These are phyloP conservation scores for Pulveroboletus sp. DNA, from an alignment of 768 basidiomycete species.

Conservation along the genomic window DNA sequence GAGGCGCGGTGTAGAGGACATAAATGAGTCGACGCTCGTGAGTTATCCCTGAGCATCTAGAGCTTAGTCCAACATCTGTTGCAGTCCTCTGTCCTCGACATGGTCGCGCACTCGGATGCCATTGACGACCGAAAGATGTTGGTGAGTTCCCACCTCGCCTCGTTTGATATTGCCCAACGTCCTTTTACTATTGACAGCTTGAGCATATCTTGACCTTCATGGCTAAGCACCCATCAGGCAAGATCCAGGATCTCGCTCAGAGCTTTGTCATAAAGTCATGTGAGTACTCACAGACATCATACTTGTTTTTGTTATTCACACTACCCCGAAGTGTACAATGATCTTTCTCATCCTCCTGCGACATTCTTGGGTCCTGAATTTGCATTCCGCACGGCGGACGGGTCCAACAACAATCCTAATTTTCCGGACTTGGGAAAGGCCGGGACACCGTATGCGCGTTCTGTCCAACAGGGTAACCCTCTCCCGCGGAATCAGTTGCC, in stretches of 20 bases:
- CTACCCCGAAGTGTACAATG: constrained; percentile 60
- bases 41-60: background rate
- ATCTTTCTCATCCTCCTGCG: constrained; percentile 73
- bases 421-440: constrained; percentile 74
- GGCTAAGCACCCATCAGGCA: constrained; percentile 50
- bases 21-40: constrained; percentile 27
- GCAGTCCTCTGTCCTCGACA: constrained; percentile 60
- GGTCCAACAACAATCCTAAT: constrained; percentile 68
- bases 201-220: constrained; percentile 66
- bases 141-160: constrained; percentile 37
- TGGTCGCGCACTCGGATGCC: constrained; percentile 51
- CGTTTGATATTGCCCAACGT: background rate
- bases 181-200: constrained; percentile 40
- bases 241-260: constrained; percentile 36
- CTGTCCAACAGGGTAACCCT: constrained; percentile 66
- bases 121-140: constrained; percentile 77
- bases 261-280: constrained; percentile 46
- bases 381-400: constrained; percentile 72
- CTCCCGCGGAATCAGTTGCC: constrained; percentile 67
- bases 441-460: constrained; percentile 74
- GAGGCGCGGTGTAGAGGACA: constrained; percentile 29
- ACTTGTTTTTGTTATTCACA: background rate
- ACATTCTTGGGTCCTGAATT: constrained; percentile 61
- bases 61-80: background rate
- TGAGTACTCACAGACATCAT: constrained; percentile 32